These are phyloP conservation scores for Adansonia digitata DNA, from an alignment of 345 rosid species.

Conservation along the genomic window DNA sequence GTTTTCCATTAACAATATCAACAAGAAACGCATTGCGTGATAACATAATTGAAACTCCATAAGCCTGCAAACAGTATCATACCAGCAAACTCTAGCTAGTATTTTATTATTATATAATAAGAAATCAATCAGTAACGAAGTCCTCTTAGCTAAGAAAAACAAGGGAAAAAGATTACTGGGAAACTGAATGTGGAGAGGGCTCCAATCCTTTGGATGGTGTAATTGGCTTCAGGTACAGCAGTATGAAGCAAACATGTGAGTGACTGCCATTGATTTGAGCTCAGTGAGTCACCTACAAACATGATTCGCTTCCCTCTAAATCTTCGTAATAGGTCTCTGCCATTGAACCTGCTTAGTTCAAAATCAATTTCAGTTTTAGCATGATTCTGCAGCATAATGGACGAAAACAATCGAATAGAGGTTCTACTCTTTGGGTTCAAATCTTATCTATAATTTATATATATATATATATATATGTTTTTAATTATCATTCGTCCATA, in stretches of 20 bases:
- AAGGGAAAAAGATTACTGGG: constrained; percentile 25
- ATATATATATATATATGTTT: too few species aligned
- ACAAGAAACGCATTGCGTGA: constrained; percentile 69
- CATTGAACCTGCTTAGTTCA: constrained; percentile 40
- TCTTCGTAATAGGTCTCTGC: constrained; percentile 42
- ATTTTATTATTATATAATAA: too few species aligned
- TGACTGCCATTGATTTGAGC: constrained; percentile 84
- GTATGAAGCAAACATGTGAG: constrained; percentile 71
- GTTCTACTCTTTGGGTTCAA: neutral
- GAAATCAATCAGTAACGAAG: neutral
- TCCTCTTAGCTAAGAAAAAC: neutral
- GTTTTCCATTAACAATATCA: too few species aligned
- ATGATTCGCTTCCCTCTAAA: constrained; percentile 49
- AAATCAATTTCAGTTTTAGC: neutral
- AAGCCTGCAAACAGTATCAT: constrained; percentile 28
- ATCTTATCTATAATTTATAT: too few species aligned
- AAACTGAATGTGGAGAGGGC: constrained; percentile 55
- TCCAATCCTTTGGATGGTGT: constrained; percentile 24
- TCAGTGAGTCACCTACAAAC: constrained; percentile 83
- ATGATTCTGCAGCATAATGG: neutral
- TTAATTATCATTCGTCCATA: too few species aligned
- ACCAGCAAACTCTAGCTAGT: neutral
- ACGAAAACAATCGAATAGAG: too few species aligned
- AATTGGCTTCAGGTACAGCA: constrained; percentile 32
- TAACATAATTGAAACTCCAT: constrained; percentile 39